Conservation (phyloP, 257 asterid species). For the Jacaranda mimosifolia region DNA sequence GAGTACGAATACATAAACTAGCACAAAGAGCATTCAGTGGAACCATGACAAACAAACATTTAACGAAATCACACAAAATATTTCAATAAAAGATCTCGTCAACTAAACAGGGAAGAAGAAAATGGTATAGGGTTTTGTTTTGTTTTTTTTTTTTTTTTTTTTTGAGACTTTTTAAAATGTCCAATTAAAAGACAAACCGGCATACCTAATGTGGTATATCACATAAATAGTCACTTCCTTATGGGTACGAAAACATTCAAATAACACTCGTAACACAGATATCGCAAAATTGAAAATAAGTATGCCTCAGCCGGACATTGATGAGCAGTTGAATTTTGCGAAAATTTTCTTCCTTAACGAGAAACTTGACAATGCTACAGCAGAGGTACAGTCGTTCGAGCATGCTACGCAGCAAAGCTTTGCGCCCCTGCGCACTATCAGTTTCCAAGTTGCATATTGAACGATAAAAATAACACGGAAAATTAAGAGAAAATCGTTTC, state of each 20-base stretch:
- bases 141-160: background rate
- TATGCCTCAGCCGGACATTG: background rate
- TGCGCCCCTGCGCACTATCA: no score
- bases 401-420: no score
- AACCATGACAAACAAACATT: background rate
- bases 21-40: background rate
- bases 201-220: background rate
- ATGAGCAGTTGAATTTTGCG: background rate
- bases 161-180: background rate
- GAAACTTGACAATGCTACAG: conserved; percentile 19
- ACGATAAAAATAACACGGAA: background rate
- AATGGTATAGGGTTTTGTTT: background rate
- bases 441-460: conserved; percentile 6
- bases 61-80: background rate
- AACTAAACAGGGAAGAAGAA: background rate
- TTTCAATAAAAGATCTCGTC: background rate
- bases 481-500: background rate
- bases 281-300: conserved; percentile 19
- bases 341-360: background rate
- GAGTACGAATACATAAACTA: background rate
- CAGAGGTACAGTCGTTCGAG: no score
- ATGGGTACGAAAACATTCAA: background rate
- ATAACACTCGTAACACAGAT: background rate
- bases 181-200: background rate
- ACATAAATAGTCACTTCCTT: conserved; percentile 22